Percentiles rank a stretch among this genome's conserved stretches.
These are phyloP conservation scores for Scopulariopsis brevicaulis DNA, from an alignment of 2,329 filamentous ascomycete genomes.

Conservation along the genomic window DNA sequence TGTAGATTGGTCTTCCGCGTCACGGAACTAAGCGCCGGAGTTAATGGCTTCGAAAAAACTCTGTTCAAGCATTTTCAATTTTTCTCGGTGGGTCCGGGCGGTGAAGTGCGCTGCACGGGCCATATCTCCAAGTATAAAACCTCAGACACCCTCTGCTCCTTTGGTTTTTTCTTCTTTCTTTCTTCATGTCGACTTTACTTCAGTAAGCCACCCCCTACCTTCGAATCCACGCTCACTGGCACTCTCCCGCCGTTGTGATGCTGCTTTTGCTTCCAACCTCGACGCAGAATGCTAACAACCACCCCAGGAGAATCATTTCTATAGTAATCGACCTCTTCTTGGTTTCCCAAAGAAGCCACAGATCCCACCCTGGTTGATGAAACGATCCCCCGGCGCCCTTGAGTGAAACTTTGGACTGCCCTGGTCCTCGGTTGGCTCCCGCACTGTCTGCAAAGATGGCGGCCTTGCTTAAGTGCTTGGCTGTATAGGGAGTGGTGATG, in stretches of 20 bases:
- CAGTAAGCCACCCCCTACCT: constrained; percentile 22
- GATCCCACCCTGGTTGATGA: constrained; percentile 95
- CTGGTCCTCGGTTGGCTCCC: constrained; percentile 33
- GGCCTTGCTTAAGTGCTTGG: constrained; percentile 22
- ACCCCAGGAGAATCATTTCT: constrained; percentile 79
- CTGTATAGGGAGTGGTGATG: constrained; percentile 89
- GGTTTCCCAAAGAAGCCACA: constrained; percentile 88
- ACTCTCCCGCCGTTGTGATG: no score
- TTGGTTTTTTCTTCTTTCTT: constrained; percentile 33
- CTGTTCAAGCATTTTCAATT: no score
- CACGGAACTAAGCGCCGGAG: no score
- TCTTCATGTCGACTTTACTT: constrained; percentile 54
- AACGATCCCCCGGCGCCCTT: constrained; percentile 74
- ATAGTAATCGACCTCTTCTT: constrained; percentile 92
- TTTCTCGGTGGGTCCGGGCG: no score
- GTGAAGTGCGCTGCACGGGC: no score
- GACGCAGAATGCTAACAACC: not conserved
- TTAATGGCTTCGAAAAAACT: no score
- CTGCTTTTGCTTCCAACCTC: no score
- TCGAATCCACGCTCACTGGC: no score
- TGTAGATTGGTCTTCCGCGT: no score
- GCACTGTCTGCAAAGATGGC: constrained; percentile 51
- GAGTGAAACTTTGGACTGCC: constrained; percentile 59
- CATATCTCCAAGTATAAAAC: no score
- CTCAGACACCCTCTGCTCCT: constrained; percentile 11